phyloP scores from a whole-genome alignment of 2,329 filamentous ascomycete species.

The Sporothrix brasiliensis region DNA sequence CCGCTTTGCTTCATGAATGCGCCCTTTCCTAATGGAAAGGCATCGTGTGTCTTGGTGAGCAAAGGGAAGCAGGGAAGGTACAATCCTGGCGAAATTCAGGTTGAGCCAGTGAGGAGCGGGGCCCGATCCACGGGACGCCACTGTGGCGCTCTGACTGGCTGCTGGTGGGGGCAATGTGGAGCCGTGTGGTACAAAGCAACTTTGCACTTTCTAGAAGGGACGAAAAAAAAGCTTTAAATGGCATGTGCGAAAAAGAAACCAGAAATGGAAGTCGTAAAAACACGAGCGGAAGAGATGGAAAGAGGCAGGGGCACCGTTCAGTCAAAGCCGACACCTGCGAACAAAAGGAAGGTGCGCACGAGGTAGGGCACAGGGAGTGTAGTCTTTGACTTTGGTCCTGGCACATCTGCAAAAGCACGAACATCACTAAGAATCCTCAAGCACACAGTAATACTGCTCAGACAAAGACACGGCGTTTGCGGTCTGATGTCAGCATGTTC shows the following conservation, averaged over 20 bases:
- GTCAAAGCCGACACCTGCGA: not conserved
- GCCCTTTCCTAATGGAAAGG: not conserved
- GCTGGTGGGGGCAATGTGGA: slow-evolving; percentile 18
- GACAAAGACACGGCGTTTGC: no score
- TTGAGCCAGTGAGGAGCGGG: slow-evolving; percentile 34
- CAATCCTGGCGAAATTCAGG: slow-evolving; percentile 14
- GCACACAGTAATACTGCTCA: no score
- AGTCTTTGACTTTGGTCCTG: no score
- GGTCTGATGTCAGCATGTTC: no score
- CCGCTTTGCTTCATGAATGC: not conserved
- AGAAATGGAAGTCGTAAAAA: not conserved
- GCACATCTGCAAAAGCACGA: no score
- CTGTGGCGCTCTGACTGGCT: slow-evolving; percentile 34
- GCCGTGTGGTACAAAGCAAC: slow-evolving; percentile 16
- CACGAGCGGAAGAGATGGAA: not conserved
- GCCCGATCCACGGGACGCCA: slow-evolving; percentile 35
- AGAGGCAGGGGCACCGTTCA: not conserved
- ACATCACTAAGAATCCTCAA: no score
- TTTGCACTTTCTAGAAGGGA: not conserved
- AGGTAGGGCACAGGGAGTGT: not conserved
- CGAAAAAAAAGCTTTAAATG: not conserved
- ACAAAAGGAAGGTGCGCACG: slow-evolving; percentile 18
- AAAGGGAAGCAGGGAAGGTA: slow-evolving; percentile 7
- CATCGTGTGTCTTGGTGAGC: not conserved
- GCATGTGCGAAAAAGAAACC: not conserved